Conservation (phyloP, 192 early-diverging fungal genomes). For the Coemansia sp. region DNA sequence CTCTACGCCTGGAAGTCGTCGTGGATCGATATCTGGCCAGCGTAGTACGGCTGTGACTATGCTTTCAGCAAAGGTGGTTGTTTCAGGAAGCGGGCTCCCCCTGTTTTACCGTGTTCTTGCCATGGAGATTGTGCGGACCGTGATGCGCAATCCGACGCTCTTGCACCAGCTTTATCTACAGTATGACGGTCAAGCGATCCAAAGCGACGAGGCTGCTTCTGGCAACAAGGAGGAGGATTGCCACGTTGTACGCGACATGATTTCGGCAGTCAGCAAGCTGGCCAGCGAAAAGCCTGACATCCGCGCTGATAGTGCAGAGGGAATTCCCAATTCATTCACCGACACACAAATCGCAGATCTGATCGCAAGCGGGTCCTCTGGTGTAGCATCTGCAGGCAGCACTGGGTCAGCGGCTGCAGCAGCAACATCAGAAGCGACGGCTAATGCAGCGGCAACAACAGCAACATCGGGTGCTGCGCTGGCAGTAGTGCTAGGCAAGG, state of each 20-base stretch:
- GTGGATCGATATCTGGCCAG: conserved; percentile 14
- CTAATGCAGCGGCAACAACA: no score
- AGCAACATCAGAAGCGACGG: no score
- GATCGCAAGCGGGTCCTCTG: not conserved
- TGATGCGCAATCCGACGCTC: conserved; percentile 63
- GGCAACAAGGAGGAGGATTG: conserved; percentile 53
- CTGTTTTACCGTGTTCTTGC: conserved; percentile 50
- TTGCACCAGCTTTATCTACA: conserved; percentile 67
- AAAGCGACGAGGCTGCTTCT: not conserved
- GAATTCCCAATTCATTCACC: conserved; percentile 19
- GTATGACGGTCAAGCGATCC: conserved; percentile 68
- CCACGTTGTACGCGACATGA: conserved; percentile 79
- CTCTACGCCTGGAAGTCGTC: conserved; percentile 6
- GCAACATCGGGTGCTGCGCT: not conserved
- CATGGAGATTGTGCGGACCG: conserved; percentile 51
- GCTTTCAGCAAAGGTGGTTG: conserved; percentile 6
- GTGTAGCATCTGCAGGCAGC: not conserved
- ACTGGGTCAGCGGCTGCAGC: not conserved
- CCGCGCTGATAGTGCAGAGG: conserved; percentile 18
- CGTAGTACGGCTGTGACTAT: not conserved
- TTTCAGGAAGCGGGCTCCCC: conserved; percentile 10
- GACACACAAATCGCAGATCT: not conserved
- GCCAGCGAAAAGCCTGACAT: conserved; percentile 69
- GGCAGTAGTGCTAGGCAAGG: not conserved
- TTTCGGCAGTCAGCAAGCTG: conserved; percentile 72